These are phyloP conservation scores for Apiotrichum akiyoshidainum DNA, from an alignment of 1,284 basidiomycete species.

Conservation along the genomic window DNA sequence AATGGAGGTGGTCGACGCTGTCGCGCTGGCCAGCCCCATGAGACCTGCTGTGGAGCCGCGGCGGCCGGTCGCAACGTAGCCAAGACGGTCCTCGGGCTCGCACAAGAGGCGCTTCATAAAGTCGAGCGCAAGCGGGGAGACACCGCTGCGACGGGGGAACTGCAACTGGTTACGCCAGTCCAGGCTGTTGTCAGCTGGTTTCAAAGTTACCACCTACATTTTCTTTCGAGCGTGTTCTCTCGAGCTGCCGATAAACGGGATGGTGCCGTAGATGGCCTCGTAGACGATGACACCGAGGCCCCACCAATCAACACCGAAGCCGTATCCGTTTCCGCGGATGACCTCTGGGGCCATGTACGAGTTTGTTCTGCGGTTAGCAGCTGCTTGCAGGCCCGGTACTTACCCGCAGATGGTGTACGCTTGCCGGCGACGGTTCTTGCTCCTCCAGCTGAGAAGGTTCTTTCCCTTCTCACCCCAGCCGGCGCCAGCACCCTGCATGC, in stretches of 20 bases:
- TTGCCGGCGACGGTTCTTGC: conserved; percentile 85
- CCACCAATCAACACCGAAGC: conserved; percentile 97
- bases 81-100: conserved; percentile 89
- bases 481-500: conserved; percentile 55
- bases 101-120: conserved; percentile 85
- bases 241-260: conserved; percentile 80
- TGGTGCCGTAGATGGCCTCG: conserved; percentile 85
- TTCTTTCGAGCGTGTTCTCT: conserved; percentile 85
- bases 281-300: conserved; percentile 78
- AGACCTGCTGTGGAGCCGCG: conserved; percentile 2
- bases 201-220: conserved; percentile 52
- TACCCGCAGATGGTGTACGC: conserved; percentile 83
- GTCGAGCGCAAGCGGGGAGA: conserved; percentile 80
- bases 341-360: conserved; percentile 95
- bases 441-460: conserved; percentile 42
- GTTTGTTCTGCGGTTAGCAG: conserved; percentile 58
- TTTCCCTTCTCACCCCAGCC: conserved; percentile 60
- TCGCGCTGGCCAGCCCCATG: not conserved
- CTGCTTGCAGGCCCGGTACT: conserved; percentile 56
- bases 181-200: conserved; percentile 50
- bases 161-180: conserved; percentile 86
- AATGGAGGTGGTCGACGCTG: not conserved
- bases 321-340: conserved; percentile 77
- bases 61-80: conserved; percentile 54
- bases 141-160: conserved; percentile 74